These are phyloP conservation scores for Botrytis squamosa DNA, from an alignment of 2,329 filamentous ascomycete genomes.

Conservation along the genomic window DNA sequence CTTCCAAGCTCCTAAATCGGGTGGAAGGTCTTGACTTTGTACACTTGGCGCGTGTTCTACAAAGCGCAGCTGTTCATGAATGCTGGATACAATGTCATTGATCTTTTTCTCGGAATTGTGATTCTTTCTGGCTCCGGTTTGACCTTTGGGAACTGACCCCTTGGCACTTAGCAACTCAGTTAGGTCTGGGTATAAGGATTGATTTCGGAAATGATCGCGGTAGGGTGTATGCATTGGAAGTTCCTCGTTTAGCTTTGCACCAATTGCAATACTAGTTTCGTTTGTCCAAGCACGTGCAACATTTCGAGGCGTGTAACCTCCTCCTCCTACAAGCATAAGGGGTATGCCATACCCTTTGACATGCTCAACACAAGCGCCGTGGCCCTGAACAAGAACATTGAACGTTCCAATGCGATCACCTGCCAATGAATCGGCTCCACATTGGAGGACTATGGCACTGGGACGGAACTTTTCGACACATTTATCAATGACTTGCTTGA, in stretches of 20 bases:
- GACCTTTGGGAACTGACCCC: neutral
- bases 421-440: conserved; percentile 90
- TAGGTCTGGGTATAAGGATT: conserved; percentile 85
- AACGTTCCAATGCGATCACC: conserved; percentile 93
- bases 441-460: conserved; percentile 88
- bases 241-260: conserved; percentile 66
- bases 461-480: conserved; percentile 85
- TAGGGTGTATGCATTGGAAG: conserved; percentile 82
- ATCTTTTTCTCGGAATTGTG: conserved; percentile 76
- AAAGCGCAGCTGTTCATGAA: conserved; percentile 83
- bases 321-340: conserved; percentile 87
- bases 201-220: conserved; percentile 82
- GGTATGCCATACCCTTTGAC: conserved; percentile 80
- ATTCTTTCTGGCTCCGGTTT: conserved; percentile 56
- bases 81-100: conserved; percentile 70
- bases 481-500: conserved; percentile 74
- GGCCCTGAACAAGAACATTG: conserved; percentile 93
- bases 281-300: conserved; percentile 96
- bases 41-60: conserved; percentile 83
- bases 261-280: conserved; percentile 87
- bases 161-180: conserved; percentile 64
- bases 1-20: conserved; percentile 67
- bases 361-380: conserved; percentile 86
- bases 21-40: conserved; percentile 77
- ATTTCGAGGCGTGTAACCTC: conserved; percentile 94